Conservation (phyloP, 2,329 filamentous ascomycete genomes). For the Trichoderma sp. region DNA sequence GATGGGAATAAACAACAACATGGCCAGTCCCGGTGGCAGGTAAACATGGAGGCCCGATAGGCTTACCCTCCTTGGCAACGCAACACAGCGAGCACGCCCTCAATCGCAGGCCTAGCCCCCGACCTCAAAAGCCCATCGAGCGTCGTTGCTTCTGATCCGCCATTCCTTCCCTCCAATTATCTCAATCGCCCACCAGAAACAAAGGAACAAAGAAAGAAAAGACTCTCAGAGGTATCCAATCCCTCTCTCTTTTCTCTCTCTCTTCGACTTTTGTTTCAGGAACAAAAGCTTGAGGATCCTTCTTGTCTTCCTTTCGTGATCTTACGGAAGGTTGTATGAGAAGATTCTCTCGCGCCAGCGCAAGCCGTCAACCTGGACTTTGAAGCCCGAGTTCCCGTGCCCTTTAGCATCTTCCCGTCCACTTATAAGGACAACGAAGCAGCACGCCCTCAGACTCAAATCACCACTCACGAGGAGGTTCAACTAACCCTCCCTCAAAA, state of each 20-base stretch:
- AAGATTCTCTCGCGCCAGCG: constrained; percentile 64
- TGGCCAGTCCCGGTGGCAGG: constrained; percentile 17
- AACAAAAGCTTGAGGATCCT: constrained; percentile 64
- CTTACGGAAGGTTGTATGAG: constrained; percentile 60
- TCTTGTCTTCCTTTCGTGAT: constrained; percentile 67
- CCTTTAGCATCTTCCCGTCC: constrained; percentile 99
- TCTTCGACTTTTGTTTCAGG: constrained; percentile 54
- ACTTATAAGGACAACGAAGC: constrained; percentile 71
- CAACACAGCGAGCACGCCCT: constrained; percentile 23
- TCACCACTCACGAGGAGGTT: constrained; percentile 79
- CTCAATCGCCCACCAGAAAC: constrained; percentile 36
- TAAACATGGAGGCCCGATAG: constrained; percentile 28
- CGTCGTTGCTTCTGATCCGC: constrained; percentile 32
- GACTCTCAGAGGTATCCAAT: constrained; percentile 36
- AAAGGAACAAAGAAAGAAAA: constrained; percentile 36
- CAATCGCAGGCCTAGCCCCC: constrained; percentile 33
- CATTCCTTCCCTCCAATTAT: constrained; percentile 38
- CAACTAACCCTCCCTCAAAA: constrained; percentile 69
- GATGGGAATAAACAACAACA: constrained; percentile 30
- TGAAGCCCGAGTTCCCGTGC: constrained; percentile 98
- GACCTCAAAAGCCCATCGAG: constrained; percentile 42
- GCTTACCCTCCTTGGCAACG: constrained; percentile 26
- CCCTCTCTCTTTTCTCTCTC: constrained; percentile 37
- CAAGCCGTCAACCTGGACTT: constrained; percentile 99
- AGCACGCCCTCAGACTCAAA: constrained; percentile 47